phyloP scores from a whole-genome alignment of 805 yeast genomes.

The Ascoidea tarda region DNA sequence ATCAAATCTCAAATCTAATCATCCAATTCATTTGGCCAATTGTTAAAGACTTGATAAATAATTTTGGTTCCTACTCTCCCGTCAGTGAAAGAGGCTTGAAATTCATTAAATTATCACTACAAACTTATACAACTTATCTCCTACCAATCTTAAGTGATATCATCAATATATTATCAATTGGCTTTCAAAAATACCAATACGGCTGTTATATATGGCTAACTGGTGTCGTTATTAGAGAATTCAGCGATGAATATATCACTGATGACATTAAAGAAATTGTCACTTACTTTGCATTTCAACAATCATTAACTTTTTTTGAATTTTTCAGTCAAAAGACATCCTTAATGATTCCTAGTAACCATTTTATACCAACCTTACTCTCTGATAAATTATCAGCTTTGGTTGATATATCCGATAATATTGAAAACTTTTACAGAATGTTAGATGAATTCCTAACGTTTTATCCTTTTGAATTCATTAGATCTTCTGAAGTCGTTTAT shows the following conservation, averaged over 20 bases:
- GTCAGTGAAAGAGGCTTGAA: slow-evolving; percentile 69
- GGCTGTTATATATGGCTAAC: slow-evolving; percentile 90
- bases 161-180: slow-evolving; percentile 51
- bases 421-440: slow-evolving; percentile 82
- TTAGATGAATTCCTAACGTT: slow-evolving; percentile 65
- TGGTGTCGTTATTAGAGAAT: slow-evolving; percentile 68
- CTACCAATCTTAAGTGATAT: slow-evolving; percentile 47
- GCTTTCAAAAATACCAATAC: slow-evolving; percentile 51
- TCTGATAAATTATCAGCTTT: slow-evolving; percentile 7
- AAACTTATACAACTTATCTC: slow-evolving; percentile 43
- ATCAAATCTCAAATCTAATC: slow-evolving; percentile 39
- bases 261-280: slow-evolving; percentile 40
- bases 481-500: slow-evolving; percentile 26
- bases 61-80: slow-evolving; percentile 41
- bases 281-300: slow-evolving; percentile 63
- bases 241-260: slow-evolving; percentile 36
- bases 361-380: slow-evolving; percentile 2
- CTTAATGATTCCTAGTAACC: slow-evolving; percentile 8
- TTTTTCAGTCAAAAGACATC: slow-evolving; percentile 17
- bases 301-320: slow-evolving; percentile 41
- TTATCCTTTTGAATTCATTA: slow-evolving; percentile 27
- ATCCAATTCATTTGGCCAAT: slow-evolving; percentile 46
- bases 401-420: slow-evolving; percentile 38
- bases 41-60: slow-evolving; percentile 29
- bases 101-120: slow-evolving; percentile 49